A percentile compares a stretch with the other conserved stretches of the same genome.
phyloP scores from a whole-genome alignment of 1,139 yeast species.

The Hyphopichia burtonii region DNA sequence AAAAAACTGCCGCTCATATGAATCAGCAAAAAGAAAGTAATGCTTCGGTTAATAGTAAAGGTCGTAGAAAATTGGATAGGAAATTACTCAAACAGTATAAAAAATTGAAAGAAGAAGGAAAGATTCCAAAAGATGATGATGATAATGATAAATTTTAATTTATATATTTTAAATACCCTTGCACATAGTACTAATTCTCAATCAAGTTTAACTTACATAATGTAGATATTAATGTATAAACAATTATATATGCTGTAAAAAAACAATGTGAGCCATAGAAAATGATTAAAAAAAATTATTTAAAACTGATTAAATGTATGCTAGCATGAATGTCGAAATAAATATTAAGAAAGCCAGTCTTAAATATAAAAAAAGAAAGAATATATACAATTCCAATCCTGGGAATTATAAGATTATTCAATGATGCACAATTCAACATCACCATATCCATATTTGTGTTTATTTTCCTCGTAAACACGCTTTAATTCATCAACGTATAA shows the following conservation, averaged over 20 bases:
- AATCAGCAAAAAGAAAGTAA: too few relatives aligned
- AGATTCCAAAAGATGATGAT: conserved; percentile 12
- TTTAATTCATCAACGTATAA: conserved; percentile 68
- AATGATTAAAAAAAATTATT: neutral
- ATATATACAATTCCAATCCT: neutral
- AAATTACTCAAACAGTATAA: conserved; percentile 28
- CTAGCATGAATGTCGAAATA: too few relatives aligned
- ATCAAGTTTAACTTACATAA: too few relatives aligned
- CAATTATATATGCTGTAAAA: neutral
- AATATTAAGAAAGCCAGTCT: neutral
- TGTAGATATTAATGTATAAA: too few relatives aligned
- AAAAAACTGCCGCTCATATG: conserved; percentile 9
- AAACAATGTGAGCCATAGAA: neutral
- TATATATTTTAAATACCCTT: neutral
- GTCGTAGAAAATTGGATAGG: conserved; percentile 33
- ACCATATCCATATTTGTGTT: conserved; percentile 54
- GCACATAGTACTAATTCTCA: conserved; percentile 1
- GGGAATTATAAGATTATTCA: conserved; percentile 22
- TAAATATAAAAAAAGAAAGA: neutral
- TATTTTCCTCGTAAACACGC: conserved; percentile 68
- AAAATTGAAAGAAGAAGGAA: conserved; percentile 25
- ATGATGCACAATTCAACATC: conserved; percentile 49
- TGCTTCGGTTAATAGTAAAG: conserved; percentile 12
- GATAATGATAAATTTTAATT: conserved; percentile 7
- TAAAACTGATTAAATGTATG: neutral